Evolutionary conservation across 2,329 filamentous ascomycete species (phyloP).

Genomic region (Trichothecium roseum): DNA sequence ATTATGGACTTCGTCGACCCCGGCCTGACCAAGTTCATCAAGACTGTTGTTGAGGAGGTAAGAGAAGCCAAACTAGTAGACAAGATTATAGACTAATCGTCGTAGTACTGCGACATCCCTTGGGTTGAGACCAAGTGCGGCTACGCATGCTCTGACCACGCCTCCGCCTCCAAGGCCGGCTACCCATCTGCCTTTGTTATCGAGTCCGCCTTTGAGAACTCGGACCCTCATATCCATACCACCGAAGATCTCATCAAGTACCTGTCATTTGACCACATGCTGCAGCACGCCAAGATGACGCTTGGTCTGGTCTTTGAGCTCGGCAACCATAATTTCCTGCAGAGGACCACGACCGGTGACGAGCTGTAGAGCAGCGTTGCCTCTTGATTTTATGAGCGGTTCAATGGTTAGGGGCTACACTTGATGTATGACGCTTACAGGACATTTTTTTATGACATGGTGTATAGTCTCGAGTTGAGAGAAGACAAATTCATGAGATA

Average conservation of each 20-base stretch:
- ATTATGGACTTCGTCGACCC: slow-evolving; percentile 87
- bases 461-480: too few species aligned
- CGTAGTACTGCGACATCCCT: slow-evolving; percentile 78
- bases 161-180: slow-evolving; percentile 61
- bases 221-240: slow-evolving; percentile 59
- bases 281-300: slow-evolving; percentile 79
- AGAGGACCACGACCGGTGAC: slow-evolving; percentile 12
- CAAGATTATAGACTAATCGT: slow-evolving; percentile 1
- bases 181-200: slow-evolving; percentile 70
- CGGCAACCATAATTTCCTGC: slow-evolving; percentile 58
- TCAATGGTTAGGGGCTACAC: neutral
- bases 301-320: slow-evolving; percentile 77
- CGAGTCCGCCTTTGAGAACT: slow-evolving; percentile 58
- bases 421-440: neutral
- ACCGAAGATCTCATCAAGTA: slow-evolving; percentile 62
- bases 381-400: neutral
- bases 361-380: slow-evolving; percentile 21
- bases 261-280: slow-evolving; percentile 79
- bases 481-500: too few species aligned
- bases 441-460: neutral
- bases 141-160: slow-evolving; percentile 73
- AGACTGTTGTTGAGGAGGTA: slow-evolving; percentile 62
- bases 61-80: neutral
- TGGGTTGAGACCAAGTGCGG: slow-evolving; percentile 83
- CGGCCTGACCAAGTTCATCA: slow-evolving; percentile 79